Base-by-base conservation (phyloP, 345 rosid species). In the Rhizophora mangle region DNA sequence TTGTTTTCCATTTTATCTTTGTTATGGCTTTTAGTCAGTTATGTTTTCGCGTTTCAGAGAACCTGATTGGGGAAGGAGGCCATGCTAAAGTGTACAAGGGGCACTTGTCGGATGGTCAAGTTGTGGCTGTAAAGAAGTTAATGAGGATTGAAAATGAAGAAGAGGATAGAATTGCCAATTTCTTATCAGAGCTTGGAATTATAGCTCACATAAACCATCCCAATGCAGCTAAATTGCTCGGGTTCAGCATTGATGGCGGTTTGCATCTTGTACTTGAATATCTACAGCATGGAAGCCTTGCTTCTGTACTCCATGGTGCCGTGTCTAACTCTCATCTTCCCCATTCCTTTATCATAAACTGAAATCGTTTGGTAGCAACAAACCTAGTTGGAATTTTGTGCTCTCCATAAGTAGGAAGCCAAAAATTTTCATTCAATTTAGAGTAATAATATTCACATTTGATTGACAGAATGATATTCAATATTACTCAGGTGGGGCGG, bases 41-140 rank as follows among this genome's bases (percentile, higher is more conserved):
- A 0, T 56, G 31, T 56, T 56, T 24, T 24, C 1, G 29, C 26
- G 3, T 56, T 56, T 24, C 30, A 94, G 98, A 82, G 70, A 91
- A 91, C 74, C 60, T 94, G 88, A 74, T 94, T 19, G 98, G 98
- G 4, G 82, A 84, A 78, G 98, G 97, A 32, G 98, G 98, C 3
- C 90, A 94, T 39, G 97, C 98, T 15, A 87, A 94, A 71, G 98
- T 94, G 43, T 94, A 85, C 81, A 94, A 76, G 79, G 98, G 98
- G 8, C 72, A 71, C 3, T 84, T 94, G 62, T 52, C 78, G 0
- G 87, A 87, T 65, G 95, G 96, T 52, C 88, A 80, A 74, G 67
- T 85, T 9, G 95, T 94, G 49, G 98, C 98, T 21, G 89, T 94
- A n/a, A 94, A 91, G 93, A 88, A 83, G 89, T 72, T 91, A 29